Evolutionary conservation across 495 filamentous ascomycete genomes (phyloP).

Genomic region (Jackrogersella multiformis): DNA sequence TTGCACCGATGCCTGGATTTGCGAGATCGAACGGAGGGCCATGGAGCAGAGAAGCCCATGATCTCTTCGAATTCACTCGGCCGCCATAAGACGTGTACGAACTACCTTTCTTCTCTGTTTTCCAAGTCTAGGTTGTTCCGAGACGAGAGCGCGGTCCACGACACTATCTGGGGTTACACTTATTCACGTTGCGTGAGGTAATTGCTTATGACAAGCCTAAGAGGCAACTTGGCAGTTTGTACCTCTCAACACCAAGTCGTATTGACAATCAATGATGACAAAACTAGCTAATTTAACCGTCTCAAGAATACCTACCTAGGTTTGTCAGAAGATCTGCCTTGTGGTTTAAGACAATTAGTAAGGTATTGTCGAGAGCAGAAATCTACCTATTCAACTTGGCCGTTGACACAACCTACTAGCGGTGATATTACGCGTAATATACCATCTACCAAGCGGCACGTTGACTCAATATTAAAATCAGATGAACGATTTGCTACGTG

Average conservation of each 20-base stretch:
- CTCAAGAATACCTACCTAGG: background rate
- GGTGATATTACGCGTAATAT: background rate
- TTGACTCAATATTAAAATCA: conserved; percentile 22
- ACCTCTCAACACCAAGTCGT: background rate
- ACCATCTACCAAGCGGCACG: conserved; percentile 1
- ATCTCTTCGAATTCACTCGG: conserved; percentile 58
- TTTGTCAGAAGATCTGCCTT: background rate
- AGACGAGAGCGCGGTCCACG: background rate
- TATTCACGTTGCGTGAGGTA: background rate
- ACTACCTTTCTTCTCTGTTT: background rate
- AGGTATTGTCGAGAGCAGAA: background rate
- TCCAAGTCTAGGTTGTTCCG: background rate
- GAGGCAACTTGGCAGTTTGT: conserved; percentile 1
- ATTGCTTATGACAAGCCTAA: background rate
- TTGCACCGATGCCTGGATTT: conserved; percentile 49
- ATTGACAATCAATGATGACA: background rate
- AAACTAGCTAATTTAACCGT: background rate
- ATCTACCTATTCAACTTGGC: background rate
- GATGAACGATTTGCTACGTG: conserved; percentile 28
- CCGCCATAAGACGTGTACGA: conserved; percentile 37
- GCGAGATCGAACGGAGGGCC: conserved; percentile 53
- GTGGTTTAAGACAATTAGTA: background rate
- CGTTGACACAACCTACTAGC: background rate
- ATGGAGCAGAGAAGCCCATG: conserved; percentile 63
- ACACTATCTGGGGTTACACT: conserved; percentile 2